phyloP scores from a whole-genome alignment of 1,284 basidiomycete species.

The Coriolopsis trogii region DNA sequence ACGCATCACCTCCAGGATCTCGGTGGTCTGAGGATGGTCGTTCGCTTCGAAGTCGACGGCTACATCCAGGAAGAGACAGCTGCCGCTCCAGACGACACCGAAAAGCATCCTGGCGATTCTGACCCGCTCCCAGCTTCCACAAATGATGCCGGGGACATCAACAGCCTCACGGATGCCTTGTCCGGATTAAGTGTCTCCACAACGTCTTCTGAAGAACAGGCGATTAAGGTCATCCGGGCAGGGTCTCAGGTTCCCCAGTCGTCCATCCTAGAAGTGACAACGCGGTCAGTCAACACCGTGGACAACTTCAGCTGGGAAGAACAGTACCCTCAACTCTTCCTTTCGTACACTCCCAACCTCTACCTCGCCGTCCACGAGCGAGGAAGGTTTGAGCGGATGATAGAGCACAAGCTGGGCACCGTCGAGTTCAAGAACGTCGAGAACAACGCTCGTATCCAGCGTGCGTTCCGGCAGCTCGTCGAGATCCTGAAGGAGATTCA shows the following conservation, averaged over 20 bases:
- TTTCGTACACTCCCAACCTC: constrained; percentile 55
- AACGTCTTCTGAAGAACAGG: constrained; percentile 26
- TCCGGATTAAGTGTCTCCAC: constrained; percentile 31
- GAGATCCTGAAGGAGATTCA: constrained; percentile 43
- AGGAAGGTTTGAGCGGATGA: constrained; percentile 45
- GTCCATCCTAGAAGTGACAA: constrained; percentile 50
- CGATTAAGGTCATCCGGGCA: constrained; percentile 42
- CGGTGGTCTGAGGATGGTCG: constrained; percentile 31
- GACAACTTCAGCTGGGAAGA: constrained; percentile 48
- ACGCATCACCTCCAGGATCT: constrained; percentile 21
- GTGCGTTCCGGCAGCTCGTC: constrained; percentile 44
- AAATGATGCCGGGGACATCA: constrained; percentile 26
- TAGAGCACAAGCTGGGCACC: constrained; percentile 42
- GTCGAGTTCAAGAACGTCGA: constrained; percentile 37
- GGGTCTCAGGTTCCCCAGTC: constrained; percentile 47
- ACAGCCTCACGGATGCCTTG: constrained; percentile 40
- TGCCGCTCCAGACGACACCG: background rate
- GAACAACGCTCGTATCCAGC: constrained; percentile 31
- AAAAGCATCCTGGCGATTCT: background rate
- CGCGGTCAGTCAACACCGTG: constrained; percentile 39
- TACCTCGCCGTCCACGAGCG: constrained; percentile 51
- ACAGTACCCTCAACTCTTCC: constrained; percentile 52
- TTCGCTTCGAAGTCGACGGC: constrained; percentile 36
- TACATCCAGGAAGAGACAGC: constrained; percentile 17
- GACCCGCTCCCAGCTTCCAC: background rate